Base-by-base conservation (phyloP, 148 eudicot species). In the Dianthus caryophyllus region DNA sequence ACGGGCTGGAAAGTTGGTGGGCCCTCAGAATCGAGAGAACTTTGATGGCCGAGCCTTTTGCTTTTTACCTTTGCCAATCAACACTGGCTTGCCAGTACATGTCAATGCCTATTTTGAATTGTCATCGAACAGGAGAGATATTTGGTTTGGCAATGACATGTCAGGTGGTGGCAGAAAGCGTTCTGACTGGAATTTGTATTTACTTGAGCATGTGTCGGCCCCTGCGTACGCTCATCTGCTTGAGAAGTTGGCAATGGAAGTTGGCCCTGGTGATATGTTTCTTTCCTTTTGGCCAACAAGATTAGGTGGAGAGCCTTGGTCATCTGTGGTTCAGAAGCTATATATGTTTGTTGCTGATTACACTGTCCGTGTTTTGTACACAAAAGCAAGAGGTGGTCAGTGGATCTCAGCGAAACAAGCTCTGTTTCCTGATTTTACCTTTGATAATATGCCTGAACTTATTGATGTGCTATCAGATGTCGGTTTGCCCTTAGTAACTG, bases 71-170 rank as follows among this genome's bases (percentile, higher is more conserved):
- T 88, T 94, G 76, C 99, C 99, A 21, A 80, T 94, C 31, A 86
- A 65, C 67, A 94, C 99, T 58, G 89, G 96, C 70, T 89, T 94
- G 64, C 97, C 93, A 16, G 96, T 83, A 52, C 97, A 94, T 82
- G 83, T 94, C 30, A 94, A 94, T 82, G 96, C 93, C 24, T 94
- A 88, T 73, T 94, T 94, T 77, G 99, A 94, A 51, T 77, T 94
- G 72, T 90, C 99, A 54, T 94, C 99, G 69, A 94, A 94, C 71
- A 83, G 99, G 66, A 90, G 99, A 74, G 99, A 94, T 82, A 90
- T 94, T 71, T 94, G 99, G 99, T 90, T 94, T 67, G 99, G 99
- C 30, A 87, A 83, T 81, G 99, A 94, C 86, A 94, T 94, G 99
- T 84, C 97, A n/a, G 99, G 99, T 68, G 97, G 96, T 62, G 99